Conservation (phyloP, 257 asterid genomes). For the Jacaranda mimosifolia region DNA sequence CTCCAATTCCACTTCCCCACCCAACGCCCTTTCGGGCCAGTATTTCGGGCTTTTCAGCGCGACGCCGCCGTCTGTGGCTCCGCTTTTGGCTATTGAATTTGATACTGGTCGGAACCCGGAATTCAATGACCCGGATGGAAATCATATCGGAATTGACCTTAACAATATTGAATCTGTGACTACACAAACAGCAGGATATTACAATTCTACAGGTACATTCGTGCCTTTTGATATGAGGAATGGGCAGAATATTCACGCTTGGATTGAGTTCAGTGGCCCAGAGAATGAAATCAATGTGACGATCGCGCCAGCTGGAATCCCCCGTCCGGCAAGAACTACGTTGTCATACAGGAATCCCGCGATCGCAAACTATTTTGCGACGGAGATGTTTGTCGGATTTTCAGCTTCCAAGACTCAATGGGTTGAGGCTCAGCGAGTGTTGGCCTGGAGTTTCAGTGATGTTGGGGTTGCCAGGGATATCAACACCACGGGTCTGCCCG, state of each 20-base stretch:
- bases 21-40: constrained; percentile 66
- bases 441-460: constrained; percentile 89
- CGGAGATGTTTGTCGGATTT: constrained; percentile 74
- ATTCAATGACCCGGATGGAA: constrained; percentile 60
- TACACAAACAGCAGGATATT: constrained; percentile 61
- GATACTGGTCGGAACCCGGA: constrained; percentile 81
- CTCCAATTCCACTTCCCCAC: constrained; percentile 60
- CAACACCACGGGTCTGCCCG: constrained; percentile 71
- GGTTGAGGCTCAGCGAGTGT: constrained; percentile 76
- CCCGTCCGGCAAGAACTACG: constrained; percentile 56
- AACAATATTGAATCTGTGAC: constrained; percentile 51
- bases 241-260: constrained; percentile 74
- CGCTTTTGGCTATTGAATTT: constrained; percentile 75
- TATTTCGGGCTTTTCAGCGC: constrained; percentile 65
- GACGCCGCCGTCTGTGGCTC: constrained; percentile 48
- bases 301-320: constrained; percentile 67
- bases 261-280: constrained; percentile 80
- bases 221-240: constrained; percentile 62
- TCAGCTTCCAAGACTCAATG: constrained; percentile 79
- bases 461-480: constrained; percentile 73
- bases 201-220: constrained; percentile 34
- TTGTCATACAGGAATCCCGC: constrained; percentile 46
- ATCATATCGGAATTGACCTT: constrained; percentile 75
- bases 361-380: constrained; percentile 56
- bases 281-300: constrained; percentile 68